Evolutionary conservation across 208 protist species (phyloP).

Genomic region (Polymyxa betae): DNA sequence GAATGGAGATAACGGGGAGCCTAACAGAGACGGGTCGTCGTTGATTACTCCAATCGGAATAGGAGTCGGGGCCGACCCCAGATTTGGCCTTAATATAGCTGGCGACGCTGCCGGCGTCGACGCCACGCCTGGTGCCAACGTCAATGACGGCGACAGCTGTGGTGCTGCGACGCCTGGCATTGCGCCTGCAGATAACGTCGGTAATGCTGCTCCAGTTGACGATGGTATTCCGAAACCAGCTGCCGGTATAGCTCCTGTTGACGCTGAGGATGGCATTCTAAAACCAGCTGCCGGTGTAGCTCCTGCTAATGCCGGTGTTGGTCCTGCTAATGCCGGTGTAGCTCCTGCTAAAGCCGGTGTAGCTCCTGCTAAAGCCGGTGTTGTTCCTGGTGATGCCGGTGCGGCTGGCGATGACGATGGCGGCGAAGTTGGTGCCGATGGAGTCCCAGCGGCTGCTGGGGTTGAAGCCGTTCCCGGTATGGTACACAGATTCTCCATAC

Average conservation of each 20-base stretch:
- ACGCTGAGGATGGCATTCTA: background rate
- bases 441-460: background rate
- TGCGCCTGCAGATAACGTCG: background rate
- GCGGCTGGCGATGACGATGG: slow-evolving; percentile 10
- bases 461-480: background rate
- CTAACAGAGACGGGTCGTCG: no score
- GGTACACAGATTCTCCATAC: slow-evolving; percentile 2
- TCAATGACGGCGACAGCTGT: no score
- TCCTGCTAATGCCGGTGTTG: background rate
- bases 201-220: background rate
- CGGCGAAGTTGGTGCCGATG: background rate
- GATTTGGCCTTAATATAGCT: no score
- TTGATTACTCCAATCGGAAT: no score
- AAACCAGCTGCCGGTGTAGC: background rate
- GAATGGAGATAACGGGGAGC: no score
- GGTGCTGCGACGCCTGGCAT: no score
- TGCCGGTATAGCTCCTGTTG: background rate
- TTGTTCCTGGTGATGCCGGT: background rate
- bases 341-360: background rate
- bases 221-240: background rate
- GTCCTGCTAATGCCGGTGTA: background rate
- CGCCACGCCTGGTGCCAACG: no score
- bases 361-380: background rate
- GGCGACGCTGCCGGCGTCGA: no score
- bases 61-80: no score